phyloP scores from a whole-genome alignment of 768 basidiomycete species.

The Phylloporus arenicola region DNA sequence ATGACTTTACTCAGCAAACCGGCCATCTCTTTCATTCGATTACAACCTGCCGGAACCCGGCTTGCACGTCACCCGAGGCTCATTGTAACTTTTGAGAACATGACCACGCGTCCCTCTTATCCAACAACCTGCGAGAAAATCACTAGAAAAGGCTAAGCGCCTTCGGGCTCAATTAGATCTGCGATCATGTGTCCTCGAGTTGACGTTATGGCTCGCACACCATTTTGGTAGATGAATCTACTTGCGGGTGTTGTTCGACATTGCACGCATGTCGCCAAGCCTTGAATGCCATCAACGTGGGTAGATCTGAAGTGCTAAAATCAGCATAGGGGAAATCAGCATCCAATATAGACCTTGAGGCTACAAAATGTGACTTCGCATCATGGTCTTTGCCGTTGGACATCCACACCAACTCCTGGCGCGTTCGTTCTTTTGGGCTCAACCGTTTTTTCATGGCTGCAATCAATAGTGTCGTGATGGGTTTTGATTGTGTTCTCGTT shows the following conservation, averaged over 20 bases:
- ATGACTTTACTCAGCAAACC: conserved; percentile 1
- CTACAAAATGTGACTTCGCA: too few species aligned
- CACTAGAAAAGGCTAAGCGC: not conserved
- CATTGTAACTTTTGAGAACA: too few species aligned
- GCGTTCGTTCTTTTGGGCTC: too few species aligned
- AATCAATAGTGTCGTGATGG: too few species aligned
- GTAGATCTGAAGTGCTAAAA: not conserved
- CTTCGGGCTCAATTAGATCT: not conserved
- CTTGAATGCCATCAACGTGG: not conserved
- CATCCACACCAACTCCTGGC: too few species aligned
- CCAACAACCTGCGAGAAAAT: not conserved
- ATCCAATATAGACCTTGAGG: not conserved
- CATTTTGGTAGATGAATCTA: not conserved
- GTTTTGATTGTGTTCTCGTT: too few species aligned
- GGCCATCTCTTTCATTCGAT: not conserved
- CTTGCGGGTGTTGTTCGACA: not conserved
- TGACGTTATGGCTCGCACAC: not conserved
- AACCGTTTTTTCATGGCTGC: too few species aligned
- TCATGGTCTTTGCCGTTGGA: too few species aligned
- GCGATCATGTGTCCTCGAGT: not conserved
- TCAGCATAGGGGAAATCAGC: not conserved
- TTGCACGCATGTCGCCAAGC: not conserved
- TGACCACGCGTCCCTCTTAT: too few species aligned
- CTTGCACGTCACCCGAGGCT: not conserved
- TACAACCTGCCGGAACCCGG: not conserved